A percentile compares a stretch with the other conserved stretches of the same genome.
Conservation (phyloP, 805 yeast species). For the Blastobotrys peoriensis region DNA sequence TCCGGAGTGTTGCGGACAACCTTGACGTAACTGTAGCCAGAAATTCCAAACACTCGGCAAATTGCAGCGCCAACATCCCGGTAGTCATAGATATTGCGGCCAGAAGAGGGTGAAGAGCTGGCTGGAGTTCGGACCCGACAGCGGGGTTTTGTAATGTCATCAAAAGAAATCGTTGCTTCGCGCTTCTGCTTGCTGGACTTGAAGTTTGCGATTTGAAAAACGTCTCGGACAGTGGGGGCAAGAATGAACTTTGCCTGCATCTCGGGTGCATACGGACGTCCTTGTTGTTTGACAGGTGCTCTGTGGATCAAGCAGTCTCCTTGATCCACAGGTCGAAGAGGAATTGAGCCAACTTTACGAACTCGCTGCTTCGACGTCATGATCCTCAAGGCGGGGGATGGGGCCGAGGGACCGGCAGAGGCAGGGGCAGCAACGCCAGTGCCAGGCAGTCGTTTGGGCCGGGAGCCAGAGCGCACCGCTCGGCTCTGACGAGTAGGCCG, state of each 20-base stretch:
- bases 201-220: background rate
- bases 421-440: too few relatives aligned
- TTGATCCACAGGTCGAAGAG: background rate
- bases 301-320: background rate
- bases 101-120: background rate
- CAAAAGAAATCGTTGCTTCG: background rate
- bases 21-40: conserved; percentile 16
- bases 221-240: background rate
- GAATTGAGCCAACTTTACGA: background rate
- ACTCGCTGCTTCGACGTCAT: background rate
- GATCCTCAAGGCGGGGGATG: background rate
- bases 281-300: background rate
- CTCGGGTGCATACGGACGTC: background rate
- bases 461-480: too few relatives aligned
- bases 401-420: background rate
- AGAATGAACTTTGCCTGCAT: background rate
- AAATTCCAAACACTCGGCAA: conserved; percentile 6
- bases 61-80: conserved; percentile 12
- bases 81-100: conserved; percentile 7
- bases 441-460: too few relatives aligned
- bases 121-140: background rate
- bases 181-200: background rate
- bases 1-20: conserved; percentile 16
- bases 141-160: background rate
- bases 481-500: too few relatives aligned